Percentiles rank a stretch among this genome's conserved stretches.
These are phyloP conservation scores for Evernia prunastri DNA, from an alignment of 495 filamentous ascomycete species.

Conservation along the genomic window DNA sequence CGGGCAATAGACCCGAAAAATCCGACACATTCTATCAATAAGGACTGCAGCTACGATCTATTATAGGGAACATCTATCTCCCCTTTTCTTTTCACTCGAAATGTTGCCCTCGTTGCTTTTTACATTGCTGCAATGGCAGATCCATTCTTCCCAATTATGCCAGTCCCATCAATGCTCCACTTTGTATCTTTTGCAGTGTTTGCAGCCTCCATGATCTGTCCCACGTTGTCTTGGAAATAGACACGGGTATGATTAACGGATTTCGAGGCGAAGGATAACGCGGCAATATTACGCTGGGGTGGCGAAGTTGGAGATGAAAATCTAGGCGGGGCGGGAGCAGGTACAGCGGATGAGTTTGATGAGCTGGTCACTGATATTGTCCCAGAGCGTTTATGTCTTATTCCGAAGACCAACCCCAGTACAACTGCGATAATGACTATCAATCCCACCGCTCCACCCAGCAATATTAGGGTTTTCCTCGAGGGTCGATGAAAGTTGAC, in stretches of 20 bases:
- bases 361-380: slow-evolving; percentile 2
- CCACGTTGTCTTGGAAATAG: slow-evolving; percentile 26
- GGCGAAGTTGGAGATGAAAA: no score
- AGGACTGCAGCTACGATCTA: no score
- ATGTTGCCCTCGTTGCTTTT: no score
- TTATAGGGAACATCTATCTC: no score
- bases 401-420: slow-evolving; percentile 25
- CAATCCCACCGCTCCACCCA: slow-evolving; percentile 19
- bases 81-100: no score
- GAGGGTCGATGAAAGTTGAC: slow-evolving; percentile 2
- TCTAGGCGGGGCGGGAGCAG: slow-evolving; percentile 8
- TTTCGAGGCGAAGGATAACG: slow-evolving; percentile 21
- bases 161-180: slow-evolving; percentile 20
- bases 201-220: slow-evolving; percentile 27
- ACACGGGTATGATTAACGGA: slow-evolving; percentile 24
- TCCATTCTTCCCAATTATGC: slow-evolving; percentile 22
- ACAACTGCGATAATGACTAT: slow-evolving; percentile 23
- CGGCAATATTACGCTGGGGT: slow-evolving; percentile 23
- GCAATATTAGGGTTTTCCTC: slow-evolving; percentile 18
- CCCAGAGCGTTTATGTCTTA: slow-evolving; percentile 14
- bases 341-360: slow-evolving; percentile 12
- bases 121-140: slow-evolving; percentile 28
- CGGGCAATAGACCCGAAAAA: no score
- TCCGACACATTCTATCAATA: no score
- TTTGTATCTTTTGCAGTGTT: slow-evolving; percentile 14